Evolutionary conservation across 2,329 filamentous ascomycete species (phyloP).

Genomic region (Colletotrichum sp.): DNA sequence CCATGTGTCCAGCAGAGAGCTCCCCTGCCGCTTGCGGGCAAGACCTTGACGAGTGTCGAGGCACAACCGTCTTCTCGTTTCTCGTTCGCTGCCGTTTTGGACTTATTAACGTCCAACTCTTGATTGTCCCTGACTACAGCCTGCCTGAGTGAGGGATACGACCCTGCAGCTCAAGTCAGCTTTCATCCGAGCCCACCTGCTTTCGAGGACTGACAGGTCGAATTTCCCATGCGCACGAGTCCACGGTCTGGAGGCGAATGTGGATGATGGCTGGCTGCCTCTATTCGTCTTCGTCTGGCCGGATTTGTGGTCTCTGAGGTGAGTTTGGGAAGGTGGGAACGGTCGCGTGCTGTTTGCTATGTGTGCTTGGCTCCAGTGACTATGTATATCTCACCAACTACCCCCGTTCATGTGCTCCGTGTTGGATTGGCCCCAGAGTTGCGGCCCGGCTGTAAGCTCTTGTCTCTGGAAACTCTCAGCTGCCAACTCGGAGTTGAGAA

Average conservation of each 20-base stretch:
- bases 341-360: background rate
- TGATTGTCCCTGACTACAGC: background rate
- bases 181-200: background rate
- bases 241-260: background rate
- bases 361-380: background rate
- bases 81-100: background rate
- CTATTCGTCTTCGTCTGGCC: background rate
- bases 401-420: background rate
- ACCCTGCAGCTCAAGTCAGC: slow-evolving; percentile 1
- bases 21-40: background rate
- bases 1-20: background rate
- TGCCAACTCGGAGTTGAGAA: background rate
- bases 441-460: background rate
- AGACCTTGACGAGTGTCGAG: background rate
- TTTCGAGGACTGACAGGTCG: background rate
- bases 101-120: background rate
- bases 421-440: background rate
- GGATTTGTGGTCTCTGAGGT: background rate
- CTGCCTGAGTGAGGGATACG: background rate
- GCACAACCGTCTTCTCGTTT: background rate
- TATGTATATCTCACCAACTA: background rate
- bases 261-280: background rate
- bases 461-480: background rate
- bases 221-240: background rate
- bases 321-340: background rate